Evolutionary conservation across 768 basidiomycete genomes (phyloP), one percentile per base, ranked within the genome.

Genomic region (Amanita thiersii): DNA sequence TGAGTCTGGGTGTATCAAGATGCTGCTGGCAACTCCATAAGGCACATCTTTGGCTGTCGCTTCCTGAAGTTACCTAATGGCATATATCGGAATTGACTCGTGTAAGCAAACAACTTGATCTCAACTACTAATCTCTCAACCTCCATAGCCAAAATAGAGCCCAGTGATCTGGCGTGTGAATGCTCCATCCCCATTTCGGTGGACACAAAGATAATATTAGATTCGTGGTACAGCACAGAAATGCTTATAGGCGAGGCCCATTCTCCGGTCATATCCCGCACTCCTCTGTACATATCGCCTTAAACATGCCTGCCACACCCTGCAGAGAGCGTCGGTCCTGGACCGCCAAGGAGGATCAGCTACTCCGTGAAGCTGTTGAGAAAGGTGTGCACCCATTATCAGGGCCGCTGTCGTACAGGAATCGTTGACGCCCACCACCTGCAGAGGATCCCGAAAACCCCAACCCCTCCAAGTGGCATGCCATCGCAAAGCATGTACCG

Each of bases 401-500:
- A 18, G 23, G 37, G 26, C 18, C 34, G 23, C 15, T 37, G 9
- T 43, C 20, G 8, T 28, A 3, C 9, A 5, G 14, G 30, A 33
- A 31, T 37, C 43, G 41, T 37, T 50, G 30, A 46, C 39, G 11
- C 18, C 42, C 45, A n/a, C 18, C 37, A 32, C n/a, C 43, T 48
- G 23, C 53, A 78, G 76, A 77, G 66, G 75, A 75, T 51, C 71
- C 74, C 39, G 66, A 71, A 36, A 70, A 72, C 50, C 57, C 69
- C 19, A 74, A 72, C 46, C 76, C 76, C 15, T 73, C 74, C 37
- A 77, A 75, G 47, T 78, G 76, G 76, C 72, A 75, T 56, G 73
- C 72, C 24, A 77, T 78, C 40, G 71, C 75, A n/a, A 72, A 74
- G 49, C 73, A 77, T 52, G 73, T 78, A 3, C 76, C 75, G 7